Evolutionary conservation across 805 yeast genomes (phyloP).

Genomic region (Kazachstania bromeliacearum): DNA sequence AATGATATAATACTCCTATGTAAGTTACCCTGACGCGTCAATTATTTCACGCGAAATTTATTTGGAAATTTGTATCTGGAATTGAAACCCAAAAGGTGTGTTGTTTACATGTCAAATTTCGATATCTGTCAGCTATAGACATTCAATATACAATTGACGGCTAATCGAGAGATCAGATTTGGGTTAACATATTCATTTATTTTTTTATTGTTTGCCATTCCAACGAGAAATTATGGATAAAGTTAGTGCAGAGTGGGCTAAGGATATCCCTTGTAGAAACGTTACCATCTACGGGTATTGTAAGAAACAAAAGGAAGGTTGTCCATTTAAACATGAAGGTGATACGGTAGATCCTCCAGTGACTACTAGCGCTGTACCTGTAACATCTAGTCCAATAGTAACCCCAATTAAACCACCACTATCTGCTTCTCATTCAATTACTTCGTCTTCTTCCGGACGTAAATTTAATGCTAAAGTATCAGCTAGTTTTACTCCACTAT

Average conservation of each 20-base stretch:
- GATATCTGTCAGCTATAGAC: too few species aligned
- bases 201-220: not conserved
- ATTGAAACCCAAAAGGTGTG: too few species aligned
- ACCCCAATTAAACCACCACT: not conserved
- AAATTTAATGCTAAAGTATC: conserved; percentile 46
- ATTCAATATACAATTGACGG: too few species aligned
- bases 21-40: too few species aligned
- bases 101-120: too few species aligned
- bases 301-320: conserved; percentile 79
- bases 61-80: too few species aligned
- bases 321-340: conserved; percentile 65
- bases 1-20: too few species aligned
- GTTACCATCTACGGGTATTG: conserved; percentile 81
- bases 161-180: too few species aligned
- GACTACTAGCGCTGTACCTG: not conserved
- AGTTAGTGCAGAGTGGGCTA: conserved; percentile 42
- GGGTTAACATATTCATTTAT: too few species aligned
- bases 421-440: not conserved
- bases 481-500: conserved; percentile 45
- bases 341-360: conserved; percentile 6
- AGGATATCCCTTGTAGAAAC: conserved; percentile 73
- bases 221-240: conserved; percentile 18
- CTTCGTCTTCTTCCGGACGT: conserved; percentile 11
- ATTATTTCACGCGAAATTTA: too few species aligned
- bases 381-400: not conserved